A percentile compares a stretch with the other conserved stretches of the same genome.
These are phyloP conservation scores for Kokia cookei DNA, from an alignment of 441 rosid species.

Conservation along the genomic window DNA sequence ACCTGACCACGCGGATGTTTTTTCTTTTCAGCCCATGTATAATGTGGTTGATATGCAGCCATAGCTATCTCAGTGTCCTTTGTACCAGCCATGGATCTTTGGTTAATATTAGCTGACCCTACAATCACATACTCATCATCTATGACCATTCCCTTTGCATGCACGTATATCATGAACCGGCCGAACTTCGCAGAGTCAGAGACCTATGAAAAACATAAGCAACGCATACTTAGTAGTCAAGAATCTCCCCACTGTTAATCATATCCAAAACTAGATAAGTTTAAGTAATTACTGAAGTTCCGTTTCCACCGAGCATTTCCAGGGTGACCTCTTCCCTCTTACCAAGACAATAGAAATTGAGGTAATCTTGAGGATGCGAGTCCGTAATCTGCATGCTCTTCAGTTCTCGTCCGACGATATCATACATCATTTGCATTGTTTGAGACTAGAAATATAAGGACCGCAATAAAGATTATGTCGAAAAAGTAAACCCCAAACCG, in stretches of 20 bases:
- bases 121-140: slow-evolving; percentile 86
- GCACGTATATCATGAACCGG: slow-evolving; percentile 92
- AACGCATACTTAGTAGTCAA: neutral
- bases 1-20: slow-evolving; percentile 82
- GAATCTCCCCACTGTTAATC: slow-evolving; percentile 3
- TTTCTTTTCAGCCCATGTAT: slow-evolving; percentile 59
- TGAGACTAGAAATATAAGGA: slow-evolving; percentile 59
- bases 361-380: slow-evolving; percentile 77
- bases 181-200: slow-evolving; percentile 43
- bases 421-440: slow-evolving; percentile 90
- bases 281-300: slow-evolving; percentile 35
- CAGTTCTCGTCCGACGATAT: slow-evolving; percentile 46
- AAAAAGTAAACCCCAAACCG: neutral
- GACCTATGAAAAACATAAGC: slow-evolving; percentile 36
- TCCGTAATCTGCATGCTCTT: slow-evolving; percentile 39
- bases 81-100: slow-evolving; percentile 95
- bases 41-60: slow-evolving; percentile 92
- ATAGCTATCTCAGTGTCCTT: slow-evolving; percentile 92
- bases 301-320: slow-evolving; percentile 25
- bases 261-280: neutral
- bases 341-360: slow-evolving; percentile 89
- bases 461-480: neutral
- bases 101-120: slow-evolving; percentile 97
- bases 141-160: slow-evolving; percentile 92
- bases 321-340: slow-evolving; percentile 50